These are phyloP conservation scores for Ilex paraguariensis DNA, from an alignment of 305 asterid genomes.

Conservation along the genomic window DNA sequence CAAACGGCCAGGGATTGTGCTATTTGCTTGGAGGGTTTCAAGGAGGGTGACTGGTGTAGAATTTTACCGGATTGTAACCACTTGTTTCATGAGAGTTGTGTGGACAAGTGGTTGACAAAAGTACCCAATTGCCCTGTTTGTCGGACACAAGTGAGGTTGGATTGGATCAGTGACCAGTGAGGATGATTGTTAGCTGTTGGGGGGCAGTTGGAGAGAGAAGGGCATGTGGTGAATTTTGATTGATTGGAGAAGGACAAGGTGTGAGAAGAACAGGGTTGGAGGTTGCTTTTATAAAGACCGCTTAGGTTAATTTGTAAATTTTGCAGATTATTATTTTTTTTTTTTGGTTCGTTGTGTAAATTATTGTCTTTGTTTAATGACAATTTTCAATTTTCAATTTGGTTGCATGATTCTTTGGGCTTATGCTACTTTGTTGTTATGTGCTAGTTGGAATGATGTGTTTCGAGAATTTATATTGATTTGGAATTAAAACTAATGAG, in stretches of 20 bases:
- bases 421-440: too few species aligned
- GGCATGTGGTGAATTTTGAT: neutral
- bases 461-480: too few species aligned
- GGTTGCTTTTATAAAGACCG: too few species aligned
- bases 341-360: too few species aligned
- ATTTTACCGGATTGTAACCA: slow-evolving; percentile 33
- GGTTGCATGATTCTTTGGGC: too few species aligned
- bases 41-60: slow-evolving; percentile 28
- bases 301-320: too few species aligned
- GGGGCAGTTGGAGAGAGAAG: slow-evolving; percentile 24
- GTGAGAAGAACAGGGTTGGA: too few species aligned
- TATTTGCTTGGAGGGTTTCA: slow-evolving; percentile 33
- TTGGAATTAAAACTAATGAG: too few species aligned
- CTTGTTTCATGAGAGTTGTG: slow-evolving; percentile 31
- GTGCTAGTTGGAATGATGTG: too few species aligned
- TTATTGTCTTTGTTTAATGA: too few species aligned
- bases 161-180: slow-evolving; percentile 9
- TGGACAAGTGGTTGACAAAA: slow-evolving; percentile 32
- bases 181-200: slow-evolving; percentile 34
- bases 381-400: too few species aligned
- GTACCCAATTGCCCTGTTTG: slow-evolving; percentile 38
- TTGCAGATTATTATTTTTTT: too few species aligned
- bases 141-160: slow-evolving; percentile 25
- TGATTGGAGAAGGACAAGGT: neutral
- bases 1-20: slow-evolving; percentile 23